phyloP scores from a whole-genome alignment of 2,329 filamentous ascomycete genomes.

The Fusarium coicis region DNA sequence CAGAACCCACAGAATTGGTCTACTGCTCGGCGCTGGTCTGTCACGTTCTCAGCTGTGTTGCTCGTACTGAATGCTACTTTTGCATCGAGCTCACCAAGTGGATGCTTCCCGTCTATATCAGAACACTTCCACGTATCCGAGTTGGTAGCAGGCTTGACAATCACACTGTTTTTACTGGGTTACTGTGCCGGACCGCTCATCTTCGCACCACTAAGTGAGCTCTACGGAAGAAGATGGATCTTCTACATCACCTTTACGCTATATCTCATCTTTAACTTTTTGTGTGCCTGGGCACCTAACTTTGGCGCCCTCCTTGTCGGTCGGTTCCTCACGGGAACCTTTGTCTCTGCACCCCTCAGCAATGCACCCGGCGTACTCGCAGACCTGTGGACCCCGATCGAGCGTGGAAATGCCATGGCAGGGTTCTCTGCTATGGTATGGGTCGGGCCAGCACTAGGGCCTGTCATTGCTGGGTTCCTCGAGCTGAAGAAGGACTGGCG shows the following conservation, averaged over 20 bases:
- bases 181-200: conserved; percentile 75
- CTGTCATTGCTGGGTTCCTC: conserved; percentile 74
- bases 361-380: conserved; percentile 82
- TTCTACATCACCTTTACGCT: conserved; percentile 64
- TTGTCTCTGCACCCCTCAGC: conserved; percentile 84
- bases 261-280: conserved; percentile 80
- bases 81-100: conserved; percentile 24
- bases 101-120: conserved; percentile 20
- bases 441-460: conserved; percentile 67
- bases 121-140: conserved; percentile 24
- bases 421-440: conserved; percentile 83
- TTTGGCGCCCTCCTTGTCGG: conserved; percentile 79
- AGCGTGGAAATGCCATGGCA: conserved; percentile 84
- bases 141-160: conserved; percentile 21
- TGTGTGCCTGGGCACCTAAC: conserved; percentile 77
- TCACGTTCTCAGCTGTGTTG: conserved; percentile 17
- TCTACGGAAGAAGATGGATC: conserved; percentile 74
- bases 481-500: conserved; percentile 75
- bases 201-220: conserved; percentile 79
- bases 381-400: conserved; percentile 81
- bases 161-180: conserved; percentile 36
- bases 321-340: conserved; percentile 79
- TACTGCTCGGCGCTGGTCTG: neutral
- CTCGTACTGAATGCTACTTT: conserved; percentile 27
- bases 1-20: conserved; percentile 22